Evolutionary conservation across 1,284 basidiomycete genomes (phyloP), one percentile per base, ranked within the genome.

Genomic region (Taiwanofungus camphoratus): DNA sequence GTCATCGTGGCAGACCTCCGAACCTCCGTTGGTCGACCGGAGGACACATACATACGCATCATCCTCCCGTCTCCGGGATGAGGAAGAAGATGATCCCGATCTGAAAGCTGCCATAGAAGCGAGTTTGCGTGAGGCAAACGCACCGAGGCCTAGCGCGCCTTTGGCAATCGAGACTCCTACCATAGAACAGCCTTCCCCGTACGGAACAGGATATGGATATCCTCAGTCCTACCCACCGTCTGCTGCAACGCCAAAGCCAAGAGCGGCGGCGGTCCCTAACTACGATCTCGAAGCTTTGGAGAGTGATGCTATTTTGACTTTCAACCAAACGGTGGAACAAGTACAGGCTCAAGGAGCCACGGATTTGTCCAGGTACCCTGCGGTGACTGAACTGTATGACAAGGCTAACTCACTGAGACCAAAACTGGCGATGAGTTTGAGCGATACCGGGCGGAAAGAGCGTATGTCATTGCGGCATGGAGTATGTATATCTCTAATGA

Each of bases 101-200:
- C 70, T 99, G 18, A 82, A 77, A 42, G 89, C 95, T 11, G 96
- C 96, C 0, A 99, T 99, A 46, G 94, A 97, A 58, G 96, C 96
- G 0, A 93, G 89, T 59, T 64, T 99, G 52, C 76, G 83, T 9
- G 96, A 99, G 57, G 83, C 83, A 21, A 84, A 80, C 48, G 82
- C 84, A 6, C 84, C 86, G 0, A 78, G 73, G 46, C 82, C 91
- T 1, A 90, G 86, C 54, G 90, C 89, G 0, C 90, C 90, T 1
- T 57, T 75, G 3, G 78, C 71, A 8, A 57, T 76, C 3, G 76
- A 82, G 40, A 76, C 77, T 5, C 67, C 77, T 21, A 63, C 70
- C 12, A 56, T 60, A 2, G 76, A 78, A 42, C 63, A 73, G 7
- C 55, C 61, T 7, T 43, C 63, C 46, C 52, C 60, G 0, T 72